Evolutionary conservation across 352 stramenopile species (phyloP).

Genomic region (Phytophthora hybrid): DNA sequence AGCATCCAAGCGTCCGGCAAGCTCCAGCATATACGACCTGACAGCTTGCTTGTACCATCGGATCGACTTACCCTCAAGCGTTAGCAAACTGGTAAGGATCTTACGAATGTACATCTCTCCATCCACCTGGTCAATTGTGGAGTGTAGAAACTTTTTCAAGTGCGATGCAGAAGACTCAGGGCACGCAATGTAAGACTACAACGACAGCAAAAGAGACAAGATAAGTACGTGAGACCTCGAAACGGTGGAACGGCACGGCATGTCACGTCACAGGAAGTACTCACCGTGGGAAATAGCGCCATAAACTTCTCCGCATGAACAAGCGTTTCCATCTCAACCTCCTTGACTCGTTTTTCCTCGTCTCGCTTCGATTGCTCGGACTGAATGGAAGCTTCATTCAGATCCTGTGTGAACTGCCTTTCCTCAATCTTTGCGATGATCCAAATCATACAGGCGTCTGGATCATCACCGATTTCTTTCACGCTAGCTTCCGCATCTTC

Average conservation of each 20-base stretch:
- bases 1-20: constrained; percentile 61
- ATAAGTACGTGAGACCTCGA: not conserved
- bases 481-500: constrained; percentile 76
- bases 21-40: constrained; percentile 76
- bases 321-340: constrained; percentile 62
- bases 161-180: constrained; percentile 41
- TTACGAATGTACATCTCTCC: constrained; percentile 57
- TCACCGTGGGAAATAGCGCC: constrained; percentile 70
- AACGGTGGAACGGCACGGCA: not conserved
- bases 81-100: constrained; percentile 68
- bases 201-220: constrained; percentile 2
- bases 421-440: constrained; percentile 83
- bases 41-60: constrained; percentile 73
- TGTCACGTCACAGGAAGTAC: not conserved
- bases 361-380: constrained; percentile 75
- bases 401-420: constrained; percentile 67
- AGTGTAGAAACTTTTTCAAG: constrained; percentile 60
- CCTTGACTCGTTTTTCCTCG: constrained; percentile 67
- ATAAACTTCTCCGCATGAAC: constrained; percentile 66
- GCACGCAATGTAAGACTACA: constrained; percentile 68
- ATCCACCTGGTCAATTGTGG: constrained; percentile 55
- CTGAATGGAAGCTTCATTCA: constrained; percentile 81
- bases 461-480: constrained; percentile 59
- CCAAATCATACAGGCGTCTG: constrained; percentile 84
- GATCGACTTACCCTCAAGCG: constrained; percentile 73